Conservation (phyloP, 805 yeast species). For the Lipomyces yamanashiensis region DNA sequence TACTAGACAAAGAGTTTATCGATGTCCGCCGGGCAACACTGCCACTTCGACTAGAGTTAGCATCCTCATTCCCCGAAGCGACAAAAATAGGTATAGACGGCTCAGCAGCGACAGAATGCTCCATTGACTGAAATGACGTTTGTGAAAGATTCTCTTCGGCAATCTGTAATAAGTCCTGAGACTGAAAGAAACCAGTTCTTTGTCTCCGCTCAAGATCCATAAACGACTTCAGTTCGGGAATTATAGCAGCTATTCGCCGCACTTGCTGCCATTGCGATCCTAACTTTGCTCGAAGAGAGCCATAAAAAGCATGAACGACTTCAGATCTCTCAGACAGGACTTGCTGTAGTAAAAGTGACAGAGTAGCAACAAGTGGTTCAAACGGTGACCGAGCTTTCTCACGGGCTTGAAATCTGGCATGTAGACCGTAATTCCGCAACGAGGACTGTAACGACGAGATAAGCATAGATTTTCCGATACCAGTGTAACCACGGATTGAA, state of each 20-base stretch:
- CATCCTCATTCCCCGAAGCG: not conserved
- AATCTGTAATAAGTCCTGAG: slow-evolving; percentile 8
- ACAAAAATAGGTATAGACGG: not conserved
- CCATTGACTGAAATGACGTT: not conserved
- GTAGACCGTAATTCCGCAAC: slow-evolving; percentile 27
- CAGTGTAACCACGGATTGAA: slow-evolving; percentile 27
- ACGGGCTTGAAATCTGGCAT: slow-evolving; percentile 5
- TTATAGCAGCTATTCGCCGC: slow-evolving; percentile 6
- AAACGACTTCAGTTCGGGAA: slow-evolving; percentile 28
- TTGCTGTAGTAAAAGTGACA: slow-evolving; percentile 28
- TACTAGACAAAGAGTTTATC: not conserved
- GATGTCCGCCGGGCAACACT: slow-evolving; percentile 2
- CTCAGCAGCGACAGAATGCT: not conserved
- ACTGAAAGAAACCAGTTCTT: not conserved
- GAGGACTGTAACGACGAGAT: slow-evolving; percentile 21
- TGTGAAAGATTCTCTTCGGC: slow-evolving; percentile 11
- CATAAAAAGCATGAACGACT: slow-evolving; percentile 10
- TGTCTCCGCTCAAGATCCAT: slow-evolving; percentile 13
- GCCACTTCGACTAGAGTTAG: slow-evolving; percentile 13
- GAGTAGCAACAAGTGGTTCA: slow-evolving; percentile 17
- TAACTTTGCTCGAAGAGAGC: slow-evolving; percentile 11
- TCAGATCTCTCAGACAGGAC: slow-evolving; percentile 30
- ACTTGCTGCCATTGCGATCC: slow-evolving; percentile 28
- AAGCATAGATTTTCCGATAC: slow-evolving; percentile 34
- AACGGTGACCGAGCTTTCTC: slow-evolving; percentile 10